phyloP scores from a whole-genome alignment of 805 yeast genomes.

The Sugiyamaella valdiviana region DNA sequence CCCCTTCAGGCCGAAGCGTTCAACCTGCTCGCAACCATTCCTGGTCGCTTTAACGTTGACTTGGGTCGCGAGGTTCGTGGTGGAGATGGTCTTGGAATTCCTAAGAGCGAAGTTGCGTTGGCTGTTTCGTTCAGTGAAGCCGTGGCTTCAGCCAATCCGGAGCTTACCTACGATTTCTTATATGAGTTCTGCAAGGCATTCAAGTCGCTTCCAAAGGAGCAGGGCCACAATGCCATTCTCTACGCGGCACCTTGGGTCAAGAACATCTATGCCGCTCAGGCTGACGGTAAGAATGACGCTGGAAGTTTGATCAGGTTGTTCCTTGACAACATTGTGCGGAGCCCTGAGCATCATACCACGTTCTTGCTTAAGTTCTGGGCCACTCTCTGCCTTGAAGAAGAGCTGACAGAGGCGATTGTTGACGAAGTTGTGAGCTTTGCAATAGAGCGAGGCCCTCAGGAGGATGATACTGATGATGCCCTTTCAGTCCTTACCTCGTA shows the following conservation, averaged over 20 bases:
- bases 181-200: conserved; percentile 47
- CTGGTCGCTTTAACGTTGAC: conserved; percentile 52
- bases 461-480: conserved; percentile 49
- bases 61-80: conserved; percentile 51
- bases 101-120: conserved; percentile 59
- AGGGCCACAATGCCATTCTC: conserved; percentile 36
- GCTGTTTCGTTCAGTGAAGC: conserved; percentile 49
- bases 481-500: conserved; percentile 55
- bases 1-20: conserved; percentile 61
- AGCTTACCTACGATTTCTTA: conserved; percentile 52
- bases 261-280: conserved; percentile 54
- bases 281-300: conserved; percentile 54
- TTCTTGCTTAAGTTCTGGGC: conserved; percentile 65
- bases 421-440: conserved; percentile 73
- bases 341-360: conserved; percentile 43
- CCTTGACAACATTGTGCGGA: conserved; percentile 50
- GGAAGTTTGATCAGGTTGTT: conserved; percentile 57
- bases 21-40: conserved; percentile 53
- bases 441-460: conserved; percentile 68
- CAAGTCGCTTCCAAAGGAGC: conserved; percentile 22
- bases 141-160: conserved; percentile 53
- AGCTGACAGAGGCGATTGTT: conserved; percentile 50
- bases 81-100: conserved; percentile 58
- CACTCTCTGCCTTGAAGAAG: conserved; percentile 53
- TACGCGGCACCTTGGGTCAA: conserved; percentile 71